Percentiles rank a stretch among this genome's conserved stretches.
These are phyloP conservation scores for Aspergillus costaricaensis DNA, from an alignment of 2,329 filamentous ascomycete species.

Conservation along the genomic window DNA sequence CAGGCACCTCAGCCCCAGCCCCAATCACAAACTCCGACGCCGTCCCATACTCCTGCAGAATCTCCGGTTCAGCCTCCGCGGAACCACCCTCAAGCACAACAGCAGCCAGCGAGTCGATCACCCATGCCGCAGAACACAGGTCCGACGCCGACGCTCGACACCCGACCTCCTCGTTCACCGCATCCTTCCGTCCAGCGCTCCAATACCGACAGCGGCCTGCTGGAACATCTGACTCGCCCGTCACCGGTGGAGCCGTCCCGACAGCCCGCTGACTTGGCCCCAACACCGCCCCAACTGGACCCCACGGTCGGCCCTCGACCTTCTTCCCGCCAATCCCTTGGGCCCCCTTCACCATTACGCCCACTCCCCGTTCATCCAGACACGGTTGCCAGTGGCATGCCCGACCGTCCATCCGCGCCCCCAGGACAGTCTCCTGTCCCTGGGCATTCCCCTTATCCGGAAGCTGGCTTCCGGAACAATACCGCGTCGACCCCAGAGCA, in stretches of 20 bases:
- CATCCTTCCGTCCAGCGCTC: conserved; percentile 27
- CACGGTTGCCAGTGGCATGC: conserved; percentile 21
- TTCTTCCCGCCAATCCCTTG: conserved; percentile 24
- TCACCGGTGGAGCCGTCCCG: conserved; percentile 25
- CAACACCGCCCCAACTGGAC: conserved; percentile 16
- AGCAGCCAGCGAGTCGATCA: conserved; percentile 5
- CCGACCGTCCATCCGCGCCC: conserved; percentile 20
- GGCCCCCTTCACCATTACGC: conserved; percentile 25
- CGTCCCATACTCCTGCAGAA: not conserved
- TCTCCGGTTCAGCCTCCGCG: not conserved
- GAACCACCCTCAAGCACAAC: not conserved
- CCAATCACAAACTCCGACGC: not conserved
- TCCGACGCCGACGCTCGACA: conserved; percentile 17
- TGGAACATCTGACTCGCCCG: conserved; percentile 23
- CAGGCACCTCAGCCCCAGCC: conserved; percentile 12
- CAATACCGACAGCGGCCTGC: conserved; percentile 29
- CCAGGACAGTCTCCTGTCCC: not conserved
- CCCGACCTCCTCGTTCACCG: conserved; percentile 19
- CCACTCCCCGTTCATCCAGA: conserved; percentile 13
- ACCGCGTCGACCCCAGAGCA: conserved; percentile 43
- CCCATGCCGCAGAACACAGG: conserved; percentile 24
- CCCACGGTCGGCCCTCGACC: conserved; percentile 18
- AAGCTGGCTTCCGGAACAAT: conserved; percentile 27
- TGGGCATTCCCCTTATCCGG: conserved; percentile 19
- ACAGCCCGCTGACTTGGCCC: conserved; percentile 18